Evolutionary conservation across 352 stramenopile species (phyloP).

Genomic region (Elongisporangium undulatum): DNA sequence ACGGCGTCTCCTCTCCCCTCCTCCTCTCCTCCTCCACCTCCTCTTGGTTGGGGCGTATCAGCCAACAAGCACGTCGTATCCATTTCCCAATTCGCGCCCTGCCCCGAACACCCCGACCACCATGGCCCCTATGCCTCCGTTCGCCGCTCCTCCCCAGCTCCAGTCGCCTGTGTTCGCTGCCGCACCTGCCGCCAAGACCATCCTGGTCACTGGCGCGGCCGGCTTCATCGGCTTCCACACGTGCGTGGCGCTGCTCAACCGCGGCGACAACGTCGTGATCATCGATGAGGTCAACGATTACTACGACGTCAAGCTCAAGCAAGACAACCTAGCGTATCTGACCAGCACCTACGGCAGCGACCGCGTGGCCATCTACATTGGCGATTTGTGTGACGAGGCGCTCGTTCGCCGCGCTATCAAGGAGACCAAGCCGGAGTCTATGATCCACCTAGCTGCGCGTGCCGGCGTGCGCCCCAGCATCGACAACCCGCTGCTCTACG

Average conservation of each 20-base stretch:
- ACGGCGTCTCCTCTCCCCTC: not conserved
- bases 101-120: not conserved
- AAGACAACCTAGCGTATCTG: slow-evolving; percentile 91
- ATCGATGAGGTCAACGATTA: slow-evolving; percentile 99
- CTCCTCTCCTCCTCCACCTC: not conserved
- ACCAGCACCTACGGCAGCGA: slow-evolving; percentile 35
- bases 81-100: not conserved
- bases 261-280: slow-evolving; percentile 92
- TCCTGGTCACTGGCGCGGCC: slow-evolving; percentile 91
- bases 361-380: slow-evolving; percentile 78
- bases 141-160: not conserved
- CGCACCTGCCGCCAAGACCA: not conserved
- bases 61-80: not conserved
- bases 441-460: slow-evolving; percentile 95
- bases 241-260: slow-evolving; percentile 77
- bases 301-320: slow-evolving; percentile 97
- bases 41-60: not conserved
- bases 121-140: not conserved
- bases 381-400: slow-evolving; percentile 92
- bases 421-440: slow-evolving; percentile 72
- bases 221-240: slow-evolving; percentile 99
- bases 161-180: not conserved
- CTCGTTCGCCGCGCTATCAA: slow-evolving; percentile 90
- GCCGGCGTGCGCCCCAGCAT: slow-evolving; percentile 97
- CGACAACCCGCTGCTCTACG: slow-evolving; percentile 97